Conservation (phyloP, 169 alveolate genomes). For the Plasmodium falciparum region DNA sequence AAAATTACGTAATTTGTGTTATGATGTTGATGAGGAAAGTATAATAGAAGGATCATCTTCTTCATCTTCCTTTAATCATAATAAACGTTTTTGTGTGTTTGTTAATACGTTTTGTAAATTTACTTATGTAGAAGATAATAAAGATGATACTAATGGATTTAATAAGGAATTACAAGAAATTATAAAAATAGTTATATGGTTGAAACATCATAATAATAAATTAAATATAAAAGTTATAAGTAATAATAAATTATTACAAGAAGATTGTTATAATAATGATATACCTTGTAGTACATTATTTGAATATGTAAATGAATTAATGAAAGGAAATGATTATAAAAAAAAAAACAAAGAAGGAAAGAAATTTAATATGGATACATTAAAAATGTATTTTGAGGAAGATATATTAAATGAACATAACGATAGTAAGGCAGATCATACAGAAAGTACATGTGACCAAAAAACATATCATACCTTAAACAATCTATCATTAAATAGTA, state of each 20-base stretch:
- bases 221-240: slow-evolving; percentile 25
- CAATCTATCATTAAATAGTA: background rate
- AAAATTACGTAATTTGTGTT: slow-evolving; percentile 61
- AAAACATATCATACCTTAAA: background rate
- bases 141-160: slow-evolving; percentile 7
- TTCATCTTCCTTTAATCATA: slow-evolving; percentile 6
- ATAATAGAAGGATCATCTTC: background rate
- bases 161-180: slow-evolving; percentile 53
- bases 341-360: slow-evolving; percentile 35
- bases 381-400: slow-evolving; percentile 75
- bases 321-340: slow-evolving; percentile 5
- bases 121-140: slow-evolving; percentile 61
- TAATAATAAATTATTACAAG: slow-evolving; percentile 63
- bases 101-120: slow-evolving; percentile 68
- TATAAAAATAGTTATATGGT: slow-evolving; percentile 66
- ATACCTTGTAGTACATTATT: slow-evolving; percentile 62
- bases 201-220: slow-evolving; percentile 48
- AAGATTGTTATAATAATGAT: slow-evolving; percentile 76
- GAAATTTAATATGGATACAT: slow-evolving; percentile 26
- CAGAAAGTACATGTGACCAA: background rate
- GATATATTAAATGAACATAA: slow-evolving; percentile 45
- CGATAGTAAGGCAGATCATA: background rate
- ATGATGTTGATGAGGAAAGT: slow-evolving; percentile 41
- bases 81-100: slow-evolving; percentile 43
- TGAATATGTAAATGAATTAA: slow-evolving; percentile 65